Base-by-base conservation (phyloP, 164 flowering plant species). In the Sextonia rubra region DNA sequence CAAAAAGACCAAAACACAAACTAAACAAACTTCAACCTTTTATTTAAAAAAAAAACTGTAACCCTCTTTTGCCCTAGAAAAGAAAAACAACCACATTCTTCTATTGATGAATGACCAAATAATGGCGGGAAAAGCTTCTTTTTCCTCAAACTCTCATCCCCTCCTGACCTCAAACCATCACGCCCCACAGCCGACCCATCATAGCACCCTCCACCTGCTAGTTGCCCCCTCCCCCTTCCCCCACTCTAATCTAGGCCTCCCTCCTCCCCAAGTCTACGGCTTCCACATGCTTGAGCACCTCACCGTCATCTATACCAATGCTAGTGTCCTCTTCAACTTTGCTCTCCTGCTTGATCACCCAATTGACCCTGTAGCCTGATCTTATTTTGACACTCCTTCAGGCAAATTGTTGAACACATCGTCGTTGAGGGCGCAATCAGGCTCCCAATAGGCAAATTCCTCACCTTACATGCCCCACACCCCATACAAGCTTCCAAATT, bases 251-350 rank as follows among this genome's bases (percentile, higher is more conserved):
- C 80, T 69, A 2, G 66, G 78, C 1, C 82, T 84, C 0, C 88
- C 85, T 1, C 91, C 90, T 1, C 86, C 82, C 4, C 94, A 94
- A 0, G 55, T 87, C 0, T 94, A 92, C 44, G 97, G 93, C 12
- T 90, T 94, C 74, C 97, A 94, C 82, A 90, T 89, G 94, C 91
- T 94, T 2, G 97, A 93, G 18, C 87, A 98, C n/a, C 82, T 98
- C 24, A 86, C 94, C 0, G 85, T 93, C 24, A 82, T 77, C 55
- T 87, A 91, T 37, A 93, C 93, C 32, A 98, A 95, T 69, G 96
- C 91, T 9, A 88, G 86, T 37, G 93, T 87, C 37, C 80, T 97
- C 4, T 86, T 97, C 9, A 93, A 95, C 83, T 88, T 91, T 12
- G 94, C 99, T 6, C 86, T 95, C 18, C 98, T 98, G 8, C 91